A percentile compares a stretch with the other conserved stretches of the same genome.
These are phyloP conservation scores for Funneliformis mosseae DNA, from an alignment of 192 early-diverging fungal genomes.

Conservation along the genomic window DNA sequence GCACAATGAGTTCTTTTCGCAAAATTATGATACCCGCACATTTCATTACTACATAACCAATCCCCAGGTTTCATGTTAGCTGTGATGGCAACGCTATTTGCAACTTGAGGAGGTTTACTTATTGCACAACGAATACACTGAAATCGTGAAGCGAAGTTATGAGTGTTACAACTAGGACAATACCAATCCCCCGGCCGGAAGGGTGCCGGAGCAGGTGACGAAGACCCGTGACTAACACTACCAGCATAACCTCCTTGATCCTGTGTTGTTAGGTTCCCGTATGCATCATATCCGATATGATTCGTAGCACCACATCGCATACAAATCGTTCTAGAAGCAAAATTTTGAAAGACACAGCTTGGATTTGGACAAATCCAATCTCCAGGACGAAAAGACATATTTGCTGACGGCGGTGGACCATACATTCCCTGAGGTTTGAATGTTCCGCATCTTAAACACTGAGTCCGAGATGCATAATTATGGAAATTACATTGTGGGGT, in stretches of 20 bases:
- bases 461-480: slow-evolving; percentile 64
- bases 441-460: slow-evolving; percentile 57
- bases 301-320: slow-evolving; percentile 58
- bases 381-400: slow-evolving; percentile 59
- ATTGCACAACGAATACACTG: slow-evolving; percentile 60
- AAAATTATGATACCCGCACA: slow-evolving; percentile 57
- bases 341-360: slow-evolving; percentile 74
- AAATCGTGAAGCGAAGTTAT: slow-evolving; percentile 71
- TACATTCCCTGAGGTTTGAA: slow-evolving; percentile 43
- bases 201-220: slow-evolving; percentile 41
- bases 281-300: slow-evolving; percentile 37
- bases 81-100: neutral
- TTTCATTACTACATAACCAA: slow-evolving; percentile 50
- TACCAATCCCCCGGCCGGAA: slow-evolving; percentile 71
- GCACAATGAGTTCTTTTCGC: slow-evolving; percentile 51
- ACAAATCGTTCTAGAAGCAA: slow-evolving; percentile 70
- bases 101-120: slow-evolving; percentile 45
- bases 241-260: slow-evolving; percentile 39
- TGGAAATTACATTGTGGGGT: slow-evolving; percentile 60
- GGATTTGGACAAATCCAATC: slow-evolving; percentile 77
- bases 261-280: slow-evolving; percentile 21
- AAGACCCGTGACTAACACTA: slow-evolving; percentile 17
- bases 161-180: slow-evolving; percentile 63
- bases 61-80: slow-evolving; percentile 51
- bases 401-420: slow-evolving; percentile 35